A percentile compares a stretch with the other conserved stretches of the same genome.
Evolutionary conservation across 805 yeast genomes (phyloP).

Genomic region (Nakazawaea ishiwadae): DNA sequence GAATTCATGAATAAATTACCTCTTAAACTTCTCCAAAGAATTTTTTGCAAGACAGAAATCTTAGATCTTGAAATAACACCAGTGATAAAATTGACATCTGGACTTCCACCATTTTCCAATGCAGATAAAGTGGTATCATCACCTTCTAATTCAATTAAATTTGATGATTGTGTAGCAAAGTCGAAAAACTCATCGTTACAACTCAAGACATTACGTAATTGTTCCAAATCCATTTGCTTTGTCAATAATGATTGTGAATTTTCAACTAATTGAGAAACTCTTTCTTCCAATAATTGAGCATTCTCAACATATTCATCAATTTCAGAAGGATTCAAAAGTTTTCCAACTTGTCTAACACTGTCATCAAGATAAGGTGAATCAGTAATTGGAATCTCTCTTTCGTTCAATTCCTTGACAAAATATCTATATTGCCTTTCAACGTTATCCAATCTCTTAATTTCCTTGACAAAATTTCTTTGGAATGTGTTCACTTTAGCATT

Average conservation of each 20-base stretch:
- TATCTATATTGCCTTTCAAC: slow-evolving; percentile 79
- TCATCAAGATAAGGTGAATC: slow-evolving; percentile 11
- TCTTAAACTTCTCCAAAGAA: slow-evolving; percentile 87
- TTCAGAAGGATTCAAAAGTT: slow-evolving; percentile 34
- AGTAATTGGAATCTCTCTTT: slow-evolving; percentile 36
- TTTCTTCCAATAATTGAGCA: slow-evolving; percentile 64
- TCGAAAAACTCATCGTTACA: slow-evolving; percentile 46
- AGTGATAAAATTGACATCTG: slow-evolving; percentile 51
- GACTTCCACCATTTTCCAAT: slow-evolving; percentile 32
- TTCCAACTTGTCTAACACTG: slow-evolving; percentile 4
- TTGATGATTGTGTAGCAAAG: slow-evolving; percentile 16
- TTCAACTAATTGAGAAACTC: slow-evolving; percentile 66
- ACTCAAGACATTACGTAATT: slow-evolving; percentile 59
- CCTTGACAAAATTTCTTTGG: slow-evolving; percentile 88
- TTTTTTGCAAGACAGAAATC: slow-evolving; percentile 67
- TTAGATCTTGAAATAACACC: slow-evolving; percentile 80
- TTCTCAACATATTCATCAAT: slow-evolving; percentile 68
- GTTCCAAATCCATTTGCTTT: slow-evolving; percentile 63
- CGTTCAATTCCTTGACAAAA: slow-evolving; percentile 44
- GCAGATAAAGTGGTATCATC: slow-evolving; percentile 30
- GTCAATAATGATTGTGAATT: slow-evolving; percentile 61
- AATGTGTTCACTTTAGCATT: slow-evolving; percentile 77
- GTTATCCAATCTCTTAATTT: slow-evolving; percentile 77
- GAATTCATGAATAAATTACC: slow-evolving; percentile 84
- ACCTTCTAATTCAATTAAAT: slow-evolving; percentile 19